Evolutionary conservation across 1,284 basidiomycete genomes (phyloP).

Genomic region (Meripilus lineatus): DNA sequence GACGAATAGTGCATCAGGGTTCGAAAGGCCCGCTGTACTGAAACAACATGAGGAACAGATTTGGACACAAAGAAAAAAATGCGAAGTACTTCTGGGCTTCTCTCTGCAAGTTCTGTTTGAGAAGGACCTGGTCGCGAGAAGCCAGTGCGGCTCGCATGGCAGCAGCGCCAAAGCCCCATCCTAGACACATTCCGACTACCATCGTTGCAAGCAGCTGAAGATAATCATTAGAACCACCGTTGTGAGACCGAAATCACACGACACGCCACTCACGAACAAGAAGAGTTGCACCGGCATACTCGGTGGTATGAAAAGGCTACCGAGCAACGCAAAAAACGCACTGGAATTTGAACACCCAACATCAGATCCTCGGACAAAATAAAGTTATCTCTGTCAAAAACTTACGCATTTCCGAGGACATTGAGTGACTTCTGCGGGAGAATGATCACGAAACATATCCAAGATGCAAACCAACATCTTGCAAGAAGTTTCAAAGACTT

Average conservation of each 20-base stretch:
- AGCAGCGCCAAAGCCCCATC: slow-evolving; percentile 74
- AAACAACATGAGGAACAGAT: background rate
- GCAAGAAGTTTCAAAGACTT: slow-evolving; percentile 25
- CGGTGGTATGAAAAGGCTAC: slow-evolving; percentile 32
- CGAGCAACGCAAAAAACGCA: slow-evolving; percentile 32
- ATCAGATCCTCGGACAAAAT: slow-evolving; percentile 2
- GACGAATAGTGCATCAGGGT: slow-evolving; percentile 45
- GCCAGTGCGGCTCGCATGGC: slow-evolving; percentile 63
- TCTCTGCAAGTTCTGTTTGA: slow-evolving; percentile 41
- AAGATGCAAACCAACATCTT: slow-evolving; percentile 29
- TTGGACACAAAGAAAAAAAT: background rate
- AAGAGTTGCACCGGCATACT: slow-evolving; percentile 34
- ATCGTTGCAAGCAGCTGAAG: slow-evolving; percentile 28
- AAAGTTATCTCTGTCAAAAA: background rate
- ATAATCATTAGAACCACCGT: background rate
- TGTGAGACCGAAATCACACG: background rate
- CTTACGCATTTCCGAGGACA: slow-evolving; percentile 30
- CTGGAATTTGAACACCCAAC: slow-evolving; percentile 16
- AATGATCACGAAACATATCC: slow-evolving; percentile 26
- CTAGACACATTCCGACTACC: slow-evolving; percentile 55
- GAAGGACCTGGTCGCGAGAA: slow-evolving; percentile 49
- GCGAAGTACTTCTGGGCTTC: slow-evolving; percentile 43
- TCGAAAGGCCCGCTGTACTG: slow-evolving; percentile 42
- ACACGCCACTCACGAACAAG: slow-evolving; percentile 27
- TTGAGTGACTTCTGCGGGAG: slow-evolving; percentile 26